phyloP scores from a whole-genome alignment of 2,329 filamentous ascomycete genomes.

The Neocucurbitaria cava region DNA sequence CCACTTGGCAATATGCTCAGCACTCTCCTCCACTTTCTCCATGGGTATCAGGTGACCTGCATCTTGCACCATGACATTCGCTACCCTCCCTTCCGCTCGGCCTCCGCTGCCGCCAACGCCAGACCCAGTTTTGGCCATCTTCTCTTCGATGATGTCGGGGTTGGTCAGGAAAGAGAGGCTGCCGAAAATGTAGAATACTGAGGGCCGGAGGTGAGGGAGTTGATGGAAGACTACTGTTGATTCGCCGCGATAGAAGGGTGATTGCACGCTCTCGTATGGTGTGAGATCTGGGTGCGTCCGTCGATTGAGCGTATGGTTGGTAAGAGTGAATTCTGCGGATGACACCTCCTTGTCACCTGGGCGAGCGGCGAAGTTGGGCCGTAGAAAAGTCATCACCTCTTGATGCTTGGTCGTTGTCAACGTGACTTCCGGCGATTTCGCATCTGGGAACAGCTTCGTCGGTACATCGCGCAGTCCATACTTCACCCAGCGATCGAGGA shows the following conservation, averaged over 20 bases:
- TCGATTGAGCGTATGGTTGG: conserved; percentile 44
- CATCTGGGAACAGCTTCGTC: conserved; percentile 63
- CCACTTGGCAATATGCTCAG: conserved; percentile 57
- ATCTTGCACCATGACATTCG: conserved; percentile 67
- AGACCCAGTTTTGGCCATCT: conserved; percentile 68
- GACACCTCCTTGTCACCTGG: conserved; percentile 55
- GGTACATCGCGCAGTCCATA: conserved; percentile 79
- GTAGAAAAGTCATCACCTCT: conserved; percentile 80
- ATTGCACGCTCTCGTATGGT: conserved; percentile 41
- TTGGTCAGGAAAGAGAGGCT: conserved; percentile 61
- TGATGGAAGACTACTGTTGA: conserved; percentile 62
- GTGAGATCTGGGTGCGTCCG: conserved; percentile 54
- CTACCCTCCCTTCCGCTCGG: conserved; percentile 69
- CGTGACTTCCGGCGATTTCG: conserved; percentile 63
- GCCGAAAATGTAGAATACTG: conserved; percentile 71
- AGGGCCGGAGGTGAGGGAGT: conserved; percentile 68
- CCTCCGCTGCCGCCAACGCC: conserved; percentile 74
- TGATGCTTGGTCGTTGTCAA: conserved; percentile 85
- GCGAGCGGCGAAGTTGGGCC: conserved; percentile 62
- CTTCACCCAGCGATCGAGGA: conserved; percentile 74
- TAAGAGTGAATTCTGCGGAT: conserved; percentile 32
- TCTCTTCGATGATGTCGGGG: conserved; percentile 60
- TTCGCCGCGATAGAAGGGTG: conserved; percentile 73
- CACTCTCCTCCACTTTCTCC: conserved; percentile 74
- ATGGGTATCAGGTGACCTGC: conserved; percentile 84